Evolutionary conservation across 305 asterid species (phyloP).

Genomic region (Fraxinus paxiana): DNA sequence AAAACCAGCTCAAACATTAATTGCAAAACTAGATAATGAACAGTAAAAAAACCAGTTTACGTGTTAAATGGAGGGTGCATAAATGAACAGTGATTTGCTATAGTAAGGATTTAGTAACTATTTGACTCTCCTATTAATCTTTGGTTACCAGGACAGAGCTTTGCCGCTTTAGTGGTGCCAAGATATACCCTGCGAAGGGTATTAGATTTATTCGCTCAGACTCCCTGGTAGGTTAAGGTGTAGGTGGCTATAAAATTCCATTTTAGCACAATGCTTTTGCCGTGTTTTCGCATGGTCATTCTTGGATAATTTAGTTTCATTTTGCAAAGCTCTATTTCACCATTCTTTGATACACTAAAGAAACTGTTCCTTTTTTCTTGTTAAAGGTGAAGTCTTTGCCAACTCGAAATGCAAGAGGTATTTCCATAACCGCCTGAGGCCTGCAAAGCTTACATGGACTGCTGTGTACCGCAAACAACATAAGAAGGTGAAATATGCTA

Average conservation of each 20-base stretch:
- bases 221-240: slow-evolving; percentile 8
- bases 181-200: slow-evolving; percentile 42
- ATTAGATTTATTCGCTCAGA: slow-evolving; percentile 41
- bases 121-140: not conserved
- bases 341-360: not conserved
- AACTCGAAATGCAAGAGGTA: slow-evolving; percentile 37
- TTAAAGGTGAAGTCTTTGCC: slow-evolving; percentile 23
- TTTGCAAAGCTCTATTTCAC: not conserved
- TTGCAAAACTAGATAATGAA: no score
- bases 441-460: slow-evolving; percentile 32
- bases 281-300: not conserved
- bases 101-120: no score
- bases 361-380: not conserved
- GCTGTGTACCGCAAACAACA: slow-evolving; percentile 36
- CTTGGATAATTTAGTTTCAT: not conserved
- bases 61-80: no score
- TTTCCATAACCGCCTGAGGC: slow-evolving; percentile 31
- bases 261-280: not conserved
- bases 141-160: slow-evolving; percentile 20
- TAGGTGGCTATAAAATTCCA: not conserved
- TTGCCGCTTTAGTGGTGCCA: slow-evolving; percentile 37
- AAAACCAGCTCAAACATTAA: no score
- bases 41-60: no score
- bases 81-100: no score
- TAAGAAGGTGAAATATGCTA: slow-evolving; percentile 22